Conservation (phyloP, 768 basidiomycete genomes). For the Naematelia encephala region DNA sequence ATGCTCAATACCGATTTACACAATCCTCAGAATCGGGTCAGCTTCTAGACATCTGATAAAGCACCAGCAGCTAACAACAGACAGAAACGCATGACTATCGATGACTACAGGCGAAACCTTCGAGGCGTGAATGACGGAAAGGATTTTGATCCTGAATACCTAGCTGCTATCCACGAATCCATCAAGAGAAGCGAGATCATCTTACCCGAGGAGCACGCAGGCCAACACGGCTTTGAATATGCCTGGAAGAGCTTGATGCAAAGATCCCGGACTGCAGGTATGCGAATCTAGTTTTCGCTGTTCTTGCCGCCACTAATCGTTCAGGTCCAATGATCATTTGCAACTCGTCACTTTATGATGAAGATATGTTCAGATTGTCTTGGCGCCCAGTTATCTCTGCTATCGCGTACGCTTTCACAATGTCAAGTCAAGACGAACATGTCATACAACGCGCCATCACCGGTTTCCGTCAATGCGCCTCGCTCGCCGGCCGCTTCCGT, state of each 20-base stretch:
- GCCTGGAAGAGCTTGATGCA: constrained; percentile 95
- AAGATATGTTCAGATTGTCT: constrained; percentile 86
- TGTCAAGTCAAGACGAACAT: constrained; percentile 86
- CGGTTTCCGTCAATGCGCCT: constrained; percentile 95
- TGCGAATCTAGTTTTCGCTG: constrained; percentile 21
- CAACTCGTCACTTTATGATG: constrained; percentile 76
- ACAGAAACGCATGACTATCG: constrained; percentile 93
- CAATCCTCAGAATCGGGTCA: constrained; percentile 84
- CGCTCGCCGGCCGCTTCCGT: constrained; percentile 79
- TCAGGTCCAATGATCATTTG: constrained; percentile 68
- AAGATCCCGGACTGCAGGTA: constrained; percentile 76
- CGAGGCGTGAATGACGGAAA: constrained; percentile 83
- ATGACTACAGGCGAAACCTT: constrained; percentile 88
- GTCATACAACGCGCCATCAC: constrained; percentile 90
- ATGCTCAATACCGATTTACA: constrained; percentile 98
- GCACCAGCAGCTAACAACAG: not conserved
- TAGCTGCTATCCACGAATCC: constrained; percentile 88
- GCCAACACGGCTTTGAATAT: constrained; percentile 94
- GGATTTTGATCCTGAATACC: constrained; percentile 79
- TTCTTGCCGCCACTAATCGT: not conserved
- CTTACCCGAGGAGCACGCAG: constrained; percentile 96
- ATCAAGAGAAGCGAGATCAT: constrained; percentile 92
- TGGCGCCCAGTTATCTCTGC: constrained; percentile 94
- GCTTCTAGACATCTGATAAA: constrained; percentile 27
- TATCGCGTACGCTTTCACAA: constrained; percentile 91